These are phyloP conservation scores for Euclidium syriacum DNA, from an alignment of 345 rosid species.

Conservation along the genomic window DNA sequence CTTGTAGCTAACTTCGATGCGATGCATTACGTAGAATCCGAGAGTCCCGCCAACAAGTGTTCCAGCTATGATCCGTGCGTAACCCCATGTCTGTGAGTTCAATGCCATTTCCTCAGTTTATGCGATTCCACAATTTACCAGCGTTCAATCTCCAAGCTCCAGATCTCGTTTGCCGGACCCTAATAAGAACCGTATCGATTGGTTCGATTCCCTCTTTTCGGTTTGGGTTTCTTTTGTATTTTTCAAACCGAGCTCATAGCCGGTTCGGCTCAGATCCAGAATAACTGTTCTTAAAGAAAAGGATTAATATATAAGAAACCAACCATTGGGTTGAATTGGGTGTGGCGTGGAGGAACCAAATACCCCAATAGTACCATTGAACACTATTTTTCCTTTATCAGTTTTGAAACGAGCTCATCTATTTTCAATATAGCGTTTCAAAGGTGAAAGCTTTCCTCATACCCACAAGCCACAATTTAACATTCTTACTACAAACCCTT, in stretches of 20 bases:
- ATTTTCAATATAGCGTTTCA: no score
- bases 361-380: no score
- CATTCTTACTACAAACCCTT: no score
- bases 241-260: neutral
- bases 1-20: slow-evolving; percentile 70
- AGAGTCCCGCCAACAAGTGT: slow-evolving; percentile 70
- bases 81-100: slow-evolving; percentile 59
- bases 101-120: slow-evolving; percentile 36
- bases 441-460: no score
- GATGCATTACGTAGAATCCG: slow-evolving; percentile 89
- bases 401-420: no score
- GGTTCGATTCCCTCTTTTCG: neutral
- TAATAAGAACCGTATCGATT: neutral
- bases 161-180: neutral
- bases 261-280: neutral
- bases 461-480: no score
- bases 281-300: no score
- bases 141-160: neutral
- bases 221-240: neutral
- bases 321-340: no score
- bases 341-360: no score
- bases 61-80: slow-evolving; percentile 67
- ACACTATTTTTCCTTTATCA: no score
- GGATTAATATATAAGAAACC: no score
- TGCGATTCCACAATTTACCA: neutral